Percentiles rank a stretch among this genome's conserved stretches.
Evolutionary conservation across 2,329 filamentous ascomycete genomes (phyloP).

Genomic region (Fusarium nurragi): DNA sequence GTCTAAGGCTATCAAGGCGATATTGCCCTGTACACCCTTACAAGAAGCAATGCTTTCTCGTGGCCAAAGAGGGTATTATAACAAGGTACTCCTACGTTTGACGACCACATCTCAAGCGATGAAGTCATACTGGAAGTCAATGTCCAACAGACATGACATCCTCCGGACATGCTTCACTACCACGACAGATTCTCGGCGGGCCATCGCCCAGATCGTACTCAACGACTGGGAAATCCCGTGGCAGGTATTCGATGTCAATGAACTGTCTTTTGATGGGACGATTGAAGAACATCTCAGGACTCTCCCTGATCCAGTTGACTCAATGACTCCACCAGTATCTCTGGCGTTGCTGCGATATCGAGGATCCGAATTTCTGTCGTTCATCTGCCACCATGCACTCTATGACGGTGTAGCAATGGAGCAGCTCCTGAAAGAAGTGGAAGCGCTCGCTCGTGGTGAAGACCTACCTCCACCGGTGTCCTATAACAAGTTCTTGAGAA

Average conservation of each 20-base stretch:
- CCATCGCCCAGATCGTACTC: slow-evolving; percentile 79
- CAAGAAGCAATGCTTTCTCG: slow-evolving; percentile 85
- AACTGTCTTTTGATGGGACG: slow-evolving; percentile 49
- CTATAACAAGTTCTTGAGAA: slow-evolving; percentile 71
- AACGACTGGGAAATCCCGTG: slow-evolving; percentile 55
- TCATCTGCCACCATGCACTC: slow-evolving; percentile 78
- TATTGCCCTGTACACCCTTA: slow-evolving; percentile 85
- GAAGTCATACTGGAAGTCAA: slow-evolving; percentile 67
- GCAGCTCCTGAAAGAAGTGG: slow-evolving; percentile 74
- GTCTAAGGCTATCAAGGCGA: slow-evolving; percentile 55
- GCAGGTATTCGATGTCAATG: slow-evolving; percentile 48
- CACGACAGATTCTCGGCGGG: slow-evolving; percentile 67
- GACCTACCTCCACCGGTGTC: slow-evolving; percentile 59
- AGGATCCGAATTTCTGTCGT: slow-evolving; percentile 54
- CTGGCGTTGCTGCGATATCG: slow-evolving; percentile 53
- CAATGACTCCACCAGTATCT: slow-evolving; percentile 56
- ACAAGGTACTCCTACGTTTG: slow-evolving; percentile 73
- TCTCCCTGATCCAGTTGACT: slow-evolving; percentile 56
- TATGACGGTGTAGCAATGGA: slow-evolving; percentile 86
- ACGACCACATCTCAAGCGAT: slow-evolving; percentile 60
- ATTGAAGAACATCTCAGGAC: slow-evolving; percentile 53
- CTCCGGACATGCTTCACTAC: slow-evolving; percentile 79
- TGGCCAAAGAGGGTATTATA: slow-evolving; percentile 70
- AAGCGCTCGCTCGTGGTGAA: slow-evolving; percentile 62
- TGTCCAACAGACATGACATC: slow-evolving; percentile 76